Percentiles rank a stretch among this genome's conserved stretches.
Evolutionary conservation across 2,329 filamentous ascomycete genomes (phyloP).

Genomic region (Alternaria gaisen): DNA sequence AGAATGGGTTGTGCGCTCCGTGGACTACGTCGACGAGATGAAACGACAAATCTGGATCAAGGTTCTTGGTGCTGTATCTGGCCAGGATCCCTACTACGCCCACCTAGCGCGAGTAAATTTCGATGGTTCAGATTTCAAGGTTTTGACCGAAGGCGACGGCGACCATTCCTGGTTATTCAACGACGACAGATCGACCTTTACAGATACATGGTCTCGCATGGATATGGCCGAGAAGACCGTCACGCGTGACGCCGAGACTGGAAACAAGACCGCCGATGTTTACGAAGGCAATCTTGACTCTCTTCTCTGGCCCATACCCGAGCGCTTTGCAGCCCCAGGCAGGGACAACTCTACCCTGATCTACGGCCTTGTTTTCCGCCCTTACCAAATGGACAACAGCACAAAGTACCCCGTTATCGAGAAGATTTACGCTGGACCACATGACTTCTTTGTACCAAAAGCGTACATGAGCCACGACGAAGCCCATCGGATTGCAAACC

Average conservation of each 20-base stretch:
- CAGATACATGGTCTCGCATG: constrained; percentile 39
- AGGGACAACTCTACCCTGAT: constrained; percentile 36
- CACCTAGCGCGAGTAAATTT: constrained; percentile 40
- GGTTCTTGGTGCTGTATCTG: constrained; percentile 29
- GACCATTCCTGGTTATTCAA: constrained; percentile 17
- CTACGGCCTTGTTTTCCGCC: constrained; percentile 38
- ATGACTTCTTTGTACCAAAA: constrained; percentile 36
- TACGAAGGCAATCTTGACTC: constrained; percentile 26
- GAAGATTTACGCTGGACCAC: constrained; percentile 39
- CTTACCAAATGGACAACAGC: constrained; percentile 31
- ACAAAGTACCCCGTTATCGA: constrained; percentile 41
- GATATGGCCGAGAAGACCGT: constrained; percentile 34
- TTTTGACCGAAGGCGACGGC: constrained; percentile 37
- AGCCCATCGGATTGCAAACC: constrained; percentile 29
- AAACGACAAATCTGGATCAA: constrained; percentile 34
- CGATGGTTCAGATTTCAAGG: constrained; percentile 36
- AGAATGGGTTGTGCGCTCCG: constrained; percentile 43
- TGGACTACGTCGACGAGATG: constrained; percentile 34
- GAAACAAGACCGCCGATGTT: constrained; percentile 25
- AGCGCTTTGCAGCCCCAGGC: constrained; percentile 35
- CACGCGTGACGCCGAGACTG: constrained; percentile 23
- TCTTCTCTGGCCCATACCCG: constrained; percentile 29
- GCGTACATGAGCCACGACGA: constrained; percentile 21
- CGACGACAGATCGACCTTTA: constrained; percentile 27
- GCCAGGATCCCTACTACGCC: constrained; percentile 29